Base-by-base conservation (phyloP, 345 rosid species). In the Eucalyptus pumila region DNA sequence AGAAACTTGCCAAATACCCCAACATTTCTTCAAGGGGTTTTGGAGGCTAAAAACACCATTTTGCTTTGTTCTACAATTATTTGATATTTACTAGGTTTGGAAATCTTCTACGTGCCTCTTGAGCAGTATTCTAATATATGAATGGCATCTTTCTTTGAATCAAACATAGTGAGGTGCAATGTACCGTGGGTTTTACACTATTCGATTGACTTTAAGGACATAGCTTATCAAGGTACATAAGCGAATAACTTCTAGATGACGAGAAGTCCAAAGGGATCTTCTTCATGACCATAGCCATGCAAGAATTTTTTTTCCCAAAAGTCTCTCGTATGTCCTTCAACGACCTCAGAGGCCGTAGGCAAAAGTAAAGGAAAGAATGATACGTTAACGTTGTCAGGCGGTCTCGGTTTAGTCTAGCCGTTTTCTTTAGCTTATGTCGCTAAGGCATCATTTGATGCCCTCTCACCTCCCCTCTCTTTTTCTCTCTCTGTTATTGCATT, bases 391-490 rank as follows among this genome's bases (percentile, higher is more conserved):
- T 69, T 37, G 90, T 89, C 88, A 50, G 88, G 6, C 80, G 89
- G 91, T 89, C 89, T 92, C 93, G 87, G 93, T 89, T 80, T 72
- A 87, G 80, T 89, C n/a, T 87, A 89, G 95, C 94, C 94, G 93
- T 93, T 93, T 92, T 91, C 94, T 91, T 92, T 93, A 90, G 91
- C 93, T 88, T 91, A 76, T 90, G 52, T 91, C 90, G 44, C 88
- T n/a, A 37, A 40, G 12, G 14, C 37, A 83, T 50, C 87, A 81
- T 88, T 94, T 93, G 94, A 94, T 94, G 87, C 92, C 91, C 88
- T 89, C 87, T 89, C 89, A 76, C 58, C 80, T 87, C 88, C 88
- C 54, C 67, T 56, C 80, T 48, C 67, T 52, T 52, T 45, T 8
- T 58, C 87, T 32, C 12, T 86, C 87, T 40, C 72, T 32, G 86